Base-by-base conservation (phyloP, 768 basidiomycete genomes). In the Stropharia rugosoannulata region DNA sequence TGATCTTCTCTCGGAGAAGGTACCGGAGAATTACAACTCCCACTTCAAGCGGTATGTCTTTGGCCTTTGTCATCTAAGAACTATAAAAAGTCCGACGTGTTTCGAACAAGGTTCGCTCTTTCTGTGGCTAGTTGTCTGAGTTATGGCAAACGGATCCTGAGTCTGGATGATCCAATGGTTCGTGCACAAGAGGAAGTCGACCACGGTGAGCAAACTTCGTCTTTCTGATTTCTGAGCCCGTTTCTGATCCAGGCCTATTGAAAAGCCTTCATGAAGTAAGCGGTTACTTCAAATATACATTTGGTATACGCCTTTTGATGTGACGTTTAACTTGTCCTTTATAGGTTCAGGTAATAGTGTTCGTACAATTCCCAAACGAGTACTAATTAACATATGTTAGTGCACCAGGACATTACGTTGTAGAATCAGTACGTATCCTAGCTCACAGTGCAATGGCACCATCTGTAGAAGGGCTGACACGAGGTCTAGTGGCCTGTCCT, bases 71-170 rank as follows among this genome's bases (percentile, higher is more conserved):
- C 3, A 32, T 32, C 29, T 32, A 7, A 10, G 5, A 32, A 7
- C 9, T 32, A 7, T 32, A 32, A 6, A 32, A 10, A 7, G 29
- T 32, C 29, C 5, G 9, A 32, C 29, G 5, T 32, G 29, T 32
- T 7, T 32, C 9, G 5, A 22, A 22, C 1, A 22, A 68, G 67
- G 16, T 68, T 62, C 37, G 61, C 66, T 3, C 58, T 64, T 25
- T 69, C 68, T 5, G 55, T 67, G 8, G 63, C 61, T 15, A 61
- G 62, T 35, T 61, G 62, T 38, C 57, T 67, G 13, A 60, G 60
- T 16, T 67, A 69, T 53, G 68, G 68, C 15, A 55, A 63, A 32
- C 55, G 68, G 25, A 62, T 67, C 10, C 57, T 56, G 36, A 58
- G 60, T 6, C 54, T 69, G 32, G 55, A 63, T 38, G 64, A 69